Evolutionary conservation across 2,329 filamentous ascomycete species (phyloP).

Genomic region (Lecanicillium sp.): DNA sequence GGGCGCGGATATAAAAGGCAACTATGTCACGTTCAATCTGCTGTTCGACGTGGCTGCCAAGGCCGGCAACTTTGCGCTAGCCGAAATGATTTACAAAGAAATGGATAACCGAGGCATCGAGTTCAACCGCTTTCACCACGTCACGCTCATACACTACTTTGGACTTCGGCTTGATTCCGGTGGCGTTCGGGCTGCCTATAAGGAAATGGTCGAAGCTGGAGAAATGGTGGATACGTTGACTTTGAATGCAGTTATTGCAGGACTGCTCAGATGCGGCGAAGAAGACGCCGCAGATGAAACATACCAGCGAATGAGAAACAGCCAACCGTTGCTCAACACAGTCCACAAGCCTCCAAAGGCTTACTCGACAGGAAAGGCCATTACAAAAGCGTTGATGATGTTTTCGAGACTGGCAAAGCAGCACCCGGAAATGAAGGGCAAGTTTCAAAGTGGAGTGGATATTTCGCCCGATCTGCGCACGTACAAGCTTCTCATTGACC

Average conservation of each 20-base stretch:
- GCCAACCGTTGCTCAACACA: too few relatives aligned
- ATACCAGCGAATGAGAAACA: slow-evolving; percentile 72
- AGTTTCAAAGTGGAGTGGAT: slow-evolving; percentile 53
- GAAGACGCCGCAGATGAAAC: slow-evolving; percentile 68
- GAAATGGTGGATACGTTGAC: slow-evolving; percentile 84
- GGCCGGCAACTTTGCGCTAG: slow-evolving; percentile 73
- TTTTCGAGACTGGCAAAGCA: slow-evolving; percentile 46
- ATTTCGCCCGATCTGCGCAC: slow-evolving; percentile 71
- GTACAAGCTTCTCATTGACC: slow-evolving; percentile 69
- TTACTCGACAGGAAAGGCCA: slow-evolving; percentile 38
- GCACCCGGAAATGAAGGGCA: slow-evolving; percentile 44
- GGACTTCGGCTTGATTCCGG: slow-evolving; percentile 67
- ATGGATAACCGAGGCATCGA: slow-evolving; percentile 62
- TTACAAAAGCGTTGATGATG: slow-evolving; percentile 51
- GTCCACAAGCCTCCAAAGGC: too few relatives aligned
- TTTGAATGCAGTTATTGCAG: slow-evolving; percentile 78
- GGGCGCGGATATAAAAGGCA: slow-evolving; percentile 54
- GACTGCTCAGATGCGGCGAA: slow-evolving; percentile 71
- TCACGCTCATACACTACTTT: slow-evolving; percentile 76
- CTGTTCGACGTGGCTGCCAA: slow-evolving; percentile 85
- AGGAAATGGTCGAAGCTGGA: slow-evolving; percentile 72
- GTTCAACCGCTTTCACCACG: slow-evolving; percentile 73
- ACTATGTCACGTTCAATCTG: slow-evolving; percentile 84
- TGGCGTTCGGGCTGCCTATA: slow-evolving; percentile 70
- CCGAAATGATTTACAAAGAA: slow-evolving; percentile 77